Conservation (phyloP, 345 rosid genomes). For the Pistacia integerrima region DNA sequence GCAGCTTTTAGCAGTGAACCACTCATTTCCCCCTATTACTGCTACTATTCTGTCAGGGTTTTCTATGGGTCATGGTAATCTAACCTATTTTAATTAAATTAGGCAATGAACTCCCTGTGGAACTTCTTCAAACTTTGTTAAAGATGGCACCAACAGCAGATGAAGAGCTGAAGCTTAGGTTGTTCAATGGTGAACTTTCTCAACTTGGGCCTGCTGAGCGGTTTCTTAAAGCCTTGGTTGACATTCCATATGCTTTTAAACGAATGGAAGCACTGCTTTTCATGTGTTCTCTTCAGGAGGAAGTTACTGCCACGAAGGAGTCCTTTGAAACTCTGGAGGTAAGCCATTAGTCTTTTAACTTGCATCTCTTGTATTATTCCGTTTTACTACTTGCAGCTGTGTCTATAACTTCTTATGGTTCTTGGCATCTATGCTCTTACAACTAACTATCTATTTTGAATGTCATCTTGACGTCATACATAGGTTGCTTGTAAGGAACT, state of each 20-base stretch:
- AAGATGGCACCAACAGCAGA: constrained; percentile 95
- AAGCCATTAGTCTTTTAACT: constrained; percentile 21
- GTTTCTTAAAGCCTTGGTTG: constrained; percentile 80
- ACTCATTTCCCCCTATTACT: background rate
- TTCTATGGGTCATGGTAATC: constrained; percentile 14
- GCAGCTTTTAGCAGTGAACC: too few species aligned
- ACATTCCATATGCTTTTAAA: constrained; percentile 85
- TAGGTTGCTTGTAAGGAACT: constrained; percentile 95
- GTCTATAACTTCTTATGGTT: constrained; percentile 1
- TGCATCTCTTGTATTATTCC: constrained; percentile 12
- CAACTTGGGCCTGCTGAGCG: constrained; percentile 92
- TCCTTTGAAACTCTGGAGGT: constrained; percentile 86
- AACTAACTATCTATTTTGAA: background rate
- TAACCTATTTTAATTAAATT: constrained; percentile 38
- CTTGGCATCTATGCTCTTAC: background rate
- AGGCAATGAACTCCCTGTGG: constrained; percentile 94
- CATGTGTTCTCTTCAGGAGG: constrained; percentile 88
- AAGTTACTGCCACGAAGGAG: constrained; percentile 61
- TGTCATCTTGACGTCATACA: constrained; percentile 6
- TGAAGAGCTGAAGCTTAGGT: constrained; percentile 96
- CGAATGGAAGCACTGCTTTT: constrained; percentile 84
- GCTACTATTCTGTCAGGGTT: constrained; percentile 13
- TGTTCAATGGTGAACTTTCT: constrained; percentile 72
- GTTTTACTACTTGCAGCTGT: constrained; percentile 5
- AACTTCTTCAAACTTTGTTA: constrained; percentile 76